These are phyloP conservation scores for Phytophthora uliginosa DNA, from an alignment of 352 stramenopile genomes.

Conservation along the genomic window DNA sequence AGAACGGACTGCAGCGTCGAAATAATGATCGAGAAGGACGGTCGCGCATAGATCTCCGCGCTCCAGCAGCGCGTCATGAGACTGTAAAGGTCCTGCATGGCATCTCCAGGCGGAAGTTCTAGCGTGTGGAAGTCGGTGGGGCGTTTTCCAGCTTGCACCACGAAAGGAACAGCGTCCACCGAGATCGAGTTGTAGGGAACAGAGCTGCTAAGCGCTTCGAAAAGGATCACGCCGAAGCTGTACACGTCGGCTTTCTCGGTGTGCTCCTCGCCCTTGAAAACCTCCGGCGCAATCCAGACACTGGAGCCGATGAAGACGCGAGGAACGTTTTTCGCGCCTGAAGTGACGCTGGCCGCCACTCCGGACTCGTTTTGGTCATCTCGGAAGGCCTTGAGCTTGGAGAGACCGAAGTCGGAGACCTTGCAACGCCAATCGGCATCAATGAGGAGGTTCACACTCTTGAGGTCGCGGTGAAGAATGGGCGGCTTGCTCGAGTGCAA, in stretches of 20 bases:
- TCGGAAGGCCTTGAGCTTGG: slow-evolving; percentile 85
- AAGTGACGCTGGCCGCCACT: slow-evolving; percentile 2
- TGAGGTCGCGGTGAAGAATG: slow-evolving; percentile 93
- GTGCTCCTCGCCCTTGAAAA: slow-evolving; percentile 90
- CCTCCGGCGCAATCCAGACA: slow-evolving; percentile 92
- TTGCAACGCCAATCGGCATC: slow-evolving; percentile 92
- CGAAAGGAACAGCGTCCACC: slow-evolving; percentile 84
- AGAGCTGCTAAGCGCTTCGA: slow-evolving; percentile 70
- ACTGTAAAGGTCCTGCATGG: slow-evolving; percentile 72
- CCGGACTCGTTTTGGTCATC: slow-evolving; percentile 59
- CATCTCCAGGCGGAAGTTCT: slow-evolving; percentile 51
- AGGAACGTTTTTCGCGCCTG: slow-evolving; percentile 24
- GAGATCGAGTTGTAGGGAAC: slow-evolving; percentile 85
- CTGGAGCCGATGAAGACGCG: slow-evolving; percentile 87
- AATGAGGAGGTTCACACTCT: slow-evolving; percentile 92
- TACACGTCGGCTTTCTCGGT: slow-evolving; percentile 93
- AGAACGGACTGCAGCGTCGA: slow-evolving; percentile 76
- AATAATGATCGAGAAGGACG: slow-evolving; percentile 88
- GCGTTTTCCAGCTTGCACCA: slow-evolving; percentile 82
- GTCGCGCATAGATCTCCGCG: slow-evolving; percentile 68
- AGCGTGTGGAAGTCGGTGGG: slow-evolving; percentile 81
- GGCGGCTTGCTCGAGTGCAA: slow-evolving; percentile 90
- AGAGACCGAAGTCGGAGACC: slow-evolving; percentile 92
- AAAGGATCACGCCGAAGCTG: slow-evolving; percentile 89
- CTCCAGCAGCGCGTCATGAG: slow-evolving; percentile 89